Evolutionary conservation across 1,284 basidiomycete species (phyloP), one percentile per base, ranked within the genome.

Genomic region (Ceratobasidium sp.): DNA sequence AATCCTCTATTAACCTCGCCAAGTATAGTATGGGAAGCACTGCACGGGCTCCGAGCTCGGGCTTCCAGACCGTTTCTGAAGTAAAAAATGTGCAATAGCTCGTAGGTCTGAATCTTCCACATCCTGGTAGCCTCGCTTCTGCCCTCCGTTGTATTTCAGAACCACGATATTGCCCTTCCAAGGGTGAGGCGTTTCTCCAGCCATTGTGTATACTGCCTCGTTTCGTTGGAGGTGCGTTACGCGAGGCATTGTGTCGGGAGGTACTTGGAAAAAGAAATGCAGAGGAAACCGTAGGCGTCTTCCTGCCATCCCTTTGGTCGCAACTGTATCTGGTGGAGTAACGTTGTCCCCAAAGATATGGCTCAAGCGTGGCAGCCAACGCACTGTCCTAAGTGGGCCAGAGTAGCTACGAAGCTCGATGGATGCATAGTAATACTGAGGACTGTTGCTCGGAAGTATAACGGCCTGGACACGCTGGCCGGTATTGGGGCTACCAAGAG

Each of bases 81-180:
- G 2, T 23, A 64, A 46, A 18, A 64, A 64, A 44, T 64, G 40
- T 20, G 61, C 61, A 23, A 64, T 64, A 9, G 61, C 61, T 20
- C 61, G 61, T 20, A 64, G 13, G 40, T 64, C 61, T n/a, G 61
- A 64, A 10, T 64, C 40, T 20, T 64, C 40, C 20, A 64, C 51
- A 20, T 69, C 28, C 67, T 40, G 49, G n/a, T 69, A 69, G 20
- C 26, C 49, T 53, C 51, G 20, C 26, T 51, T 18, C 20, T 18
- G 49, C 33, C 33, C 46, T 12, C 49, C 67, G 53, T 69, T 53
- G 49, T 55, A 69, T 46, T 69, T 69, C 18, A 69, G 26, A 26
- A 53, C 67, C 1, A 69, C 51, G 4, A 69, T 56, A 33, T 56
- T 53, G 3, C 67, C 67, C n/a, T 69, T 69, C 67, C 67, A 69